These are phyloP conservation scores for Corymbia citriodora DNA, from an alignment of 441 rosid genomes.

Conservation along the genomic window DNA sequence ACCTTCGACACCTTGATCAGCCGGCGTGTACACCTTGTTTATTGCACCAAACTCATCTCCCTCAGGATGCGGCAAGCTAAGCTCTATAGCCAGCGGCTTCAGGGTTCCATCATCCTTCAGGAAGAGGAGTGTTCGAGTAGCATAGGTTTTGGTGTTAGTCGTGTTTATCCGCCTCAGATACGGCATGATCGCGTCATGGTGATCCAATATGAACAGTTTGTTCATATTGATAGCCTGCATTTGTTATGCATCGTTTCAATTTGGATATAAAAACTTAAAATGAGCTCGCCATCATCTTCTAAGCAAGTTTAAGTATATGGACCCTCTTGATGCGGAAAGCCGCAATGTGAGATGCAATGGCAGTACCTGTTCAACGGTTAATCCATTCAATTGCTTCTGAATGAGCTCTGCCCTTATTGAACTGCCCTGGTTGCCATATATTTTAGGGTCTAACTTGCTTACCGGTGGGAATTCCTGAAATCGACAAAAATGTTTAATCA, in stretches of 20 bases:
- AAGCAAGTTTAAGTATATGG: not conserved
- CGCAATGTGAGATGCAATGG: not conserved
- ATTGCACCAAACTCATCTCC: slow-evolving; percentile 52
- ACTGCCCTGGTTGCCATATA: slow-evolving; percentile 56
- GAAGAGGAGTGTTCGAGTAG: slow-evolving; percentile 69
- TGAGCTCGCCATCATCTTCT: not conserved
- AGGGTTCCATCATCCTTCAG: slow-evolving; percentile 64
- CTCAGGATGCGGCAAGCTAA: slow-evolving; percentile 70
- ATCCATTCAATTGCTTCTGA: slow-evolving; percentile 37
- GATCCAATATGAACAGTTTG: slow-evolving; percentile 65
- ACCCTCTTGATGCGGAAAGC: not conserved
- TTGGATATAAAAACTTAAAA: not conserved
- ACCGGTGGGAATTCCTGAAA: slow-evolving; percentile 66
- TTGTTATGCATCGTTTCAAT: not conserved
- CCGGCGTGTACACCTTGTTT: slow-evolving; percentile 70
- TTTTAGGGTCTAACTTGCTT: slow-evolving; percentile 43
- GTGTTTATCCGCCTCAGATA: slow-evolving; percentile 62
- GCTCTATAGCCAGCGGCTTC: slow-evolving; percentile 77
- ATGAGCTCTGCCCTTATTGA: slow-evolving; percentile 45
- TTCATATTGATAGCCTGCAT: slow-evolving; percentile 52
- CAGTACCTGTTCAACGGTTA: slow-evolving; percentile 45
- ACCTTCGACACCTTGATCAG: slow-evolving; percentile 44
- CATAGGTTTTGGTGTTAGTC: slow-evolving; percentile 65
- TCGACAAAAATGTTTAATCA: not conserved
- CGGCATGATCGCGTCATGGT: slow-evolving; percentile 78